Base-by-base conservation (phyloP, 345 rosid species). In the Lagerstroemia speciosa region DNA sequence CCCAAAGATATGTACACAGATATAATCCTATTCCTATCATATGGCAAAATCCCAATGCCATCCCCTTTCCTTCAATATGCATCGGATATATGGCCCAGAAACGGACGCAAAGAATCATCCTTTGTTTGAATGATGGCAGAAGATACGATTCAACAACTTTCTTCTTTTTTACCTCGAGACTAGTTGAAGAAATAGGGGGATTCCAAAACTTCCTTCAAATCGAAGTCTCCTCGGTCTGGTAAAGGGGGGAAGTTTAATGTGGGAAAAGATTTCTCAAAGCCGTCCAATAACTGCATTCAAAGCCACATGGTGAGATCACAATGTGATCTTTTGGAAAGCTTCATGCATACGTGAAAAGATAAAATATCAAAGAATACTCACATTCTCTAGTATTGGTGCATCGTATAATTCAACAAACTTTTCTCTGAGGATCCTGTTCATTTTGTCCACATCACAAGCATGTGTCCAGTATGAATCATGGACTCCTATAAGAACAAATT, bases 391-490 rank as follows among this genome's bases (percentile, higher is more conserved):
- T 62, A 95, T 85, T 45, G 99, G 96, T 52, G 82, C 76, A 70
- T 83, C 89, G 40, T 95, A 92, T 72, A 95, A 96, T 74, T 95
- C 92, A 24, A 95, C 98, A 50, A 95, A 95, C 78, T 95, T 95
- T 80, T 88, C 93, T 76, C 99, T 80, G 52, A 95, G 96, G 67
- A 95, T 85, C 69, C 62, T 80, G 75, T 92, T 95, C 99, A 95
- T 82, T 77, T 76, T 70, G 3, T 92, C 98, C 76, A 90, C 96
- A 75, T 95, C 96, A 65, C 83, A 81, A 45, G 99, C 98, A 71
- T 94, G 98, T 15, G 99, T 90, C 99, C 99, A 94, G 71, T 87
- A 94, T 68, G 99, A 94, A 87, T 94, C 99, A 80, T 94, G 99
- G 71, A 94, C 99, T 67, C 99, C 99, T 94, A 90, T 58, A 32